Percentiles rank a stretch among this genome's conserved stretches.
phyloP scores from a whole-genome alignment of 2,329 filamentous ascomycete species.

The Nemania sp. region DNA sequence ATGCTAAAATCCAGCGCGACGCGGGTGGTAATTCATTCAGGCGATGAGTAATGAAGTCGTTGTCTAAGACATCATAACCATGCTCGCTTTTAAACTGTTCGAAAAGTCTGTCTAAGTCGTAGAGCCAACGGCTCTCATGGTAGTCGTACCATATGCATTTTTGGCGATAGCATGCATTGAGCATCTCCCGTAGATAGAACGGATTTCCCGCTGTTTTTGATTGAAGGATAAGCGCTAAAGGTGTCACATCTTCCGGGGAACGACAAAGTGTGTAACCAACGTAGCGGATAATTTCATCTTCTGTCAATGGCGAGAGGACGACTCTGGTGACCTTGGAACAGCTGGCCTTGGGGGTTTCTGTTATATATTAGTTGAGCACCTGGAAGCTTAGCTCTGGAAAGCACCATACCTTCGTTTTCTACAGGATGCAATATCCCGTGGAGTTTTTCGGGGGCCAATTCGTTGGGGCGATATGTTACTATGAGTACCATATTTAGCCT shows the following conservation, averaged over 20 bases:
- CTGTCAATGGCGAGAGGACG: slow-evolving; percentile 71
- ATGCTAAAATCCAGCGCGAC: slow-evolving; percentile 79
- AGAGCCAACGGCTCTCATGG: slow-evolving; percentile 79
- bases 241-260: slow-evolving; percentile 70
- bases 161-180: slow-evolving; percentile 83
- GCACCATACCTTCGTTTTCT: slow-evolving; percentile 54
- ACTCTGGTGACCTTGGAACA: slow-evolving; percentile 70
- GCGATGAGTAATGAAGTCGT: slow-evolving; percentile 78
- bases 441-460: slow-evolving; percentile 61
- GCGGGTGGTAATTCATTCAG: slow-evolving; percentile 75
- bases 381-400: neutral
- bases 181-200: slow-evolving; percentile 90
- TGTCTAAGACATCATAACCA: slow-evolving; percentile 79
- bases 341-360: slow-evolving; percentile 51
- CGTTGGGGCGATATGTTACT: slow-evolving; percentile 73
- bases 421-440: slow-evolving; percentile 58
- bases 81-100: slow-evolving; percentile 79
- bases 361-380: slow-evolving; percentile 20
- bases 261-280: slow-evolving; percentile 82
- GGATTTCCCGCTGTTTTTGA: slow-evolving; percentile 88
- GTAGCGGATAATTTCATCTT: slow-evolving; percentile 81
- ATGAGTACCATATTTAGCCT: slow-evolving; percentile 83
- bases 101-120: slow-evolving; percentile 83
- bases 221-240: slow-evolving; percentile 82
- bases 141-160: slow-evolving; percentile 92